Evolutionary conservation across 208 protist species (phyloP), one percentile per base, ranked within the genome.

Genomic region (Trypanosomatidae sp.): DNA sequence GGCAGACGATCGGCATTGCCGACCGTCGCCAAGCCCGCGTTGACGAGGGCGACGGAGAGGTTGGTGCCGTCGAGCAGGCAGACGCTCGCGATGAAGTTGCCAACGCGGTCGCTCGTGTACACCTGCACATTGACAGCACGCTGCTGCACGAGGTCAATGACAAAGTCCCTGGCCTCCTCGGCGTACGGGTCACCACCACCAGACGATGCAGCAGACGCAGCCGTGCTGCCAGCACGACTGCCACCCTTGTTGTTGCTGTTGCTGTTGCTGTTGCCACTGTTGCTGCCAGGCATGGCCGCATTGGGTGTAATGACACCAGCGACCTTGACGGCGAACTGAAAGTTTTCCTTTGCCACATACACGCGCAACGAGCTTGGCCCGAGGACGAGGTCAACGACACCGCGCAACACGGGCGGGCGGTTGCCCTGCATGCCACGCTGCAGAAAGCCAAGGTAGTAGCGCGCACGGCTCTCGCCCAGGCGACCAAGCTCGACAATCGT

Each of bases 391-490:
- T 94, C 86, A 0, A 94, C 71, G 16, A 91, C 65, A 27, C 76
- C 77, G 41, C 66, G 63, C 27, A 89, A 54, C 33, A 76, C 43
- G 19, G 81, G 73, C 18, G 81, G 72, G 21, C 86, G 78, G 53
- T 52, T 74, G 21, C 76, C 65, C 56, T 89, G 77, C 85, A 93
- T 90, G 37, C 81, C 85, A 28, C 75, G 68, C 61, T 91, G 86
- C 1, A 94, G 66, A 45, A 90, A 94, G 53, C 71, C 85, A 20
- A 91, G 66, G 58, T 91, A 94, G 60, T 91, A 85, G 47, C 73
- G 75, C 20, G 66, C 69, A 41, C 75, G 68, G 24, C 66, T 70
- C 47, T 78, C 79, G 28, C 81, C 81, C 19, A 94, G 67, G 49
- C 71, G 81, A 59, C 66, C 79, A 23, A 94, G 61, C 65, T 94